Evolutionary conservation across 2,329 filamentous ascomycete species (phyloP).

Genomic region (Colletotrichum falcatum): DNA sequence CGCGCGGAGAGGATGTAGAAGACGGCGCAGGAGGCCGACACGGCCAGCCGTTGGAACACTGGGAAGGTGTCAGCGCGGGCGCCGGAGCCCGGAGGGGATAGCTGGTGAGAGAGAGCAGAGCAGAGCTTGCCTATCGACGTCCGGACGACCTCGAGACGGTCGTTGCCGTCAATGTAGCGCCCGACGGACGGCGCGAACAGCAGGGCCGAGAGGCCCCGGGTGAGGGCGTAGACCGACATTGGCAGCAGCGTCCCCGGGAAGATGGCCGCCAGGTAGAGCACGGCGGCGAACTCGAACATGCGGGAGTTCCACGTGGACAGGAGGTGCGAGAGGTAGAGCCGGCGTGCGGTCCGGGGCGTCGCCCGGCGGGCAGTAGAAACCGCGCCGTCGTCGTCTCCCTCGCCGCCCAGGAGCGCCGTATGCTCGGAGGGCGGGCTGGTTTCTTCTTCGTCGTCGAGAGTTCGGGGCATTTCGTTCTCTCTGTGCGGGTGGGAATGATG

Average conservation of each 20-base stretch:
- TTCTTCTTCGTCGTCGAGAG: neutral
- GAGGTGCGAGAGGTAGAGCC: conserved; percentile 58
- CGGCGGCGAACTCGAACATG: conserved; percentile 61
- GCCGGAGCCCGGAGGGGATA: rapidly evolving
- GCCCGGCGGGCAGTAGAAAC: neutral
- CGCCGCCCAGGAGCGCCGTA: neutral
- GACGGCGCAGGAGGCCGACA: conserved; percentile 30
- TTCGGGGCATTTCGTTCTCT: neutral
- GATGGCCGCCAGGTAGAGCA: conserved; percentile 57
- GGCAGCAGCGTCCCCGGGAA: conserved; percentile 63
- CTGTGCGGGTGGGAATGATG: neutral
- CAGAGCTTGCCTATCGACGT: conserved; percentile 47
- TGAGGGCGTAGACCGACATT: conserved; percentile 65
- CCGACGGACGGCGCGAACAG: conserved; percentile 58
- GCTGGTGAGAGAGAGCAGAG: too few species aligned
- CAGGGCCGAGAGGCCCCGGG: conserved; percentile 27
- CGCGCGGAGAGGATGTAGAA: conserved; percentile 25
- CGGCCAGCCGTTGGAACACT: conserved; percentile 44
- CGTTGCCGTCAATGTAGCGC: conserved; percentile 58
- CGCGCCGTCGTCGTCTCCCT: neutral
- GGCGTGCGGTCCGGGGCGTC: neutral
- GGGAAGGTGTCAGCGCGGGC: neutral
- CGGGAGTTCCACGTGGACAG: conserved; percentile 63
- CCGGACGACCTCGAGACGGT: conserved; percentile 53
- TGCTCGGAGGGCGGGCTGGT: neutral